phyloP scores from a whole-genome alignment of 1,139 yeast genomes.

The Yamadazyma buinensis region DNA sequence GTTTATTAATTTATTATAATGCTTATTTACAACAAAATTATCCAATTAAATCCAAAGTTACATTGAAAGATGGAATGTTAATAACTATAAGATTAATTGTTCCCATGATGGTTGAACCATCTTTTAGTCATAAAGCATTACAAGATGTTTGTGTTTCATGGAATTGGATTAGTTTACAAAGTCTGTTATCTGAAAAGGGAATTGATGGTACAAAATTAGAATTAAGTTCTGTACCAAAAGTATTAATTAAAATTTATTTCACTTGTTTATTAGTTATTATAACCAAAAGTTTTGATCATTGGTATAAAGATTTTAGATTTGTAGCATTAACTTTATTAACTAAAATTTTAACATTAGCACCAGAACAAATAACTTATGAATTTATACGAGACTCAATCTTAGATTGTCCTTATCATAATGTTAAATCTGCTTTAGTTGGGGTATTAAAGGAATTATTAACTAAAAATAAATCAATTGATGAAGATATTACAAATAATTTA shows the following conservation, averaged over 20 bases:
- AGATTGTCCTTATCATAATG: conserved; percentile 63
- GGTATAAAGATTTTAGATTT: conserved; percentile 21
- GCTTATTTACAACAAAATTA: conserved; percentile 7
- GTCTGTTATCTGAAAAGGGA: conserved; percentile 13
- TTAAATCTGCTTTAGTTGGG: conserved; percentile 57
- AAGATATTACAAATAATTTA: conserved; percentile 7
- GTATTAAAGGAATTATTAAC: conserved; percentile 63
- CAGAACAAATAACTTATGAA: conserved; percentile 54
- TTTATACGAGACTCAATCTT: conserved; percentile 64
- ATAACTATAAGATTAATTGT: conserved; percentile 30
- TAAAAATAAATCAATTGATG: conserved; percentile 13
- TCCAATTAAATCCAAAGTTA: conserved; percentile 13
- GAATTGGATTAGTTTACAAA: conserved; percentile 38
- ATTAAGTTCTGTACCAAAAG: conserved; percentile 28
- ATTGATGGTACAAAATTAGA: conserved; percentile 23
- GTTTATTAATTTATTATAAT: conserved; percentile 22
- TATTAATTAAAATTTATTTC: conserved; percentile 28
- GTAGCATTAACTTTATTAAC: conserved; percentile 48
- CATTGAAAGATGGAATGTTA: conserved; percentile 32
- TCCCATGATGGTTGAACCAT: conserved; percentile 34
- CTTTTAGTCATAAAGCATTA: conserved; percentile 20
- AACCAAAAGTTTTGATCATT: conserved; percentile 11
- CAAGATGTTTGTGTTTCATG: conserved; percentile 35
- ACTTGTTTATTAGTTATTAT: conserved; percentile 31
- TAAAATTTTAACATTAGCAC: conserved; percentile 50